These are phyloP conservation scores for Alternaria longipes DNA, from an alignment of 2,329 filamentous ascomycete species.

Conservation along the genomic window DNA sequence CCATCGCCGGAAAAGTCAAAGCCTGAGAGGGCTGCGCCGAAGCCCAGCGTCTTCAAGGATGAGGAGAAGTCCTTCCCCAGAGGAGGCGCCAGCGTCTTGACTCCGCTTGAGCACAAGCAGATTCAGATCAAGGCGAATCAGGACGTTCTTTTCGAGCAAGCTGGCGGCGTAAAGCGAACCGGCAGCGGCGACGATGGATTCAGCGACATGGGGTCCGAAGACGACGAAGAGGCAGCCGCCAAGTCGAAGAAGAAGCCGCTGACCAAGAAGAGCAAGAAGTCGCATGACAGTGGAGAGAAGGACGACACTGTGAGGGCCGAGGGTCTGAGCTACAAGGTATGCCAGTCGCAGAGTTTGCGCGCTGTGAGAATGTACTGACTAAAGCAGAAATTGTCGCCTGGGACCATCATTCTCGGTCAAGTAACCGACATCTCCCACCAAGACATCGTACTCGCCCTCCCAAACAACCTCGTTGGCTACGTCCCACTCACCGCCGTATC, in stretches of 20 bases:
- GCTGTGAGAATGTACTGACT: conserved; percentile 24
- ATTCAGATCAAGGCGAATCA: conserved; percentile 92
- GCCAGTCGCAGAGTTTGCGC: conserved; percentile 27
- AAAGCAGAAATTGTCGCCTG: conserved; percentile 78
- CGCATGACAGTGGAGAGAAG: conserved; percentile 55
- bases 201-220: conserved; percentile 53
- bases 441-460: conserved; percentile 82
- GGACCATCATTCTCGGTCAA: conserved; percentile 87
- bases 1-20: conserved; percentile 42
- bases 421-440: conserved; percentile 81
- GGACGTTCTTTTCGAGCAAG: conserved; percentile 90
- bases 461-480: conserved; percentile 92
- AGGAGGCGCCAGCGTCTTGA: conserved; percentile 89
- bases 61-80: conserved; percentile 92
- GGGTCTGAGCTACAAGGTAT: conserved; percentile 87
- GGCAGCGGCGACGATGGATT: conserved; percentile 57
- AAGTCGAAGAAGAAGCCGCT: conserved; percentile 64
- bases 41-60: conserved; percentile 65
- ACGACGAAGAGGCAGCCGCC: conserved; percentile 53
- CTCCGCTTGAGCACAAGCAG: conserved; percentile 93
- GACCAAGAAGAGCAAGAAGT: conserved; percentile 56
- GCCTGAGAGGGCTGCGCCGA: conserved; percentile 42
- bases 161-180: conserved; percentile 64
- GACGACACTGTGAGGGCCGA: conserved; percentile 73
- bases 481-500: conserved; percentile 94